Conservation (phyloP, 1,284 basidiomycete species). For the Sanghuangporus sanghuang region DNA sequence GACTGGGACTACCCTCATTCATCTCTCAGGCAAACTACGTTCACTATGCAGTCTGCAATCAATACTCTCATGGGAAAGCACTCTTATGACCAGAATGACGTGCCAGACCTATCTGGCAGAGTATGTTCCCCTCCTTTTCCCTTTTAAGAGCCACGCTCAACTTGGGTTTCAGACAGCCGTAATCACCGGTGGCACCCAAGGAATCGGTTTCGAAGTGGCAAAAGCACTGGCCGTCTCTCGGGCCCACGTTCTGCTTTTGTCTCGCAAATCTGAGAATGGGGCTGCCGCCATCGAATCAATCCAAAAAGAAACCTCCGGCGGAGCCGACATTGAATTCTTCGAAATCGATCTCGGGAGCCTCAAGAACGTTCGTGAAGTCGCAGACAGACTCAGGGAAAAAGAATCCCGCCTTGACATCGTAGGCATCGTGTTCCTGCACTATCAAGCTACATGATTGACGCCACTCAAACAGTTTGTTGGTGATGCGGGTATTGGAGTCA, state of each 20-base stretch:
- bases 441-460: background rate
- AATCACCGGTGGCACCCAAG: conserved; percentile 39
- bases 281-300: conserved; percentile 36
- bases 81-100: conserved; percentile 4
- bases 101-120: conserved; percentile 5
- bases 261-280: conserved; percentile 35
- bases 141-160: background rate
- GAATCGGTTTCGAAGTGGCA: conserved; percentile 38
- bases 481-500: conserved; percentile 37
- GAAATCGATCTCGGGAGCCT: conserved; percentile 37
- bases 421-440: conserved; percentile 18
- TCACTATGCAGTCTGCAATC: conserved; percentile 10
- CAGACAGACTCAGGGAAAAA: conserved; percentile 28
- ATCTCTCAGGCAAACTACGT: background rate
- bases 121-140: background rate
- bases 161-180: conserved; percentile 29
- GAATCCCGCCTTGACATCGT: conserved; percentile 38
- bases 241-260: conserved; percentile 37
- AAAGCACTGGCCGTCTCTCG: conserved; percentile 33
- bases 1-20: background rate
- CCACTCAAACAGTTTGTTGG: conserved; percentile 30
- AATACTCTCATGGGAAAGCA: conserved; percentile 7
- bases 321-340: conserved; percentile 33
- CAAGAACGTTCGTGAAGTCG: conserved; percentile 34
- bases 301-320: conserved; percentile 24